Conservation (phyloP, 768 basidiomycete genomes). For the Neoboletus magnificus region DNA sequence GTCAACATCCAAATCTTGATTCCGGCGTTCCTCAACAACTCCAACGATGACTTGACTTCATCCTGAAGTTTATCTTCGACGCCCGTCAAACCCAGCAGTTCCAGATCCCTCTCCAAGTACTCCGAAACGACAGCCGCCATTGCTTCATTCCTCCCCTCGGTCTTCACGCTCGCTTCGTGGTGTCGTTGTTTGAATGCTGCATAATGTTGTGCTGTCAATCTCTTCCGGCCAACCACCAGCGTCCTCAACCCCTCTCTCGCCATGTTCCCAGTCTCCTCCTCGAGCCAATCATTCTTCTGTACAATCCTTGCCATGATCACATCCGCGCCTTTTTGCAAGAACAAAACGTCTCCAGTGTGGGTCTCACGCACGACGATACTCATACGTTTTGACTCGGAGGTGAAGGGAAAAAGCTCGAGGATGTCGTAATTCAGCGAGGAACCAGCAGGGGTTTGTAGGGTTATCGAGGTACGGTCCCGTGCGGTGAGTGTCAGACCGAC, state of each 20-base stretch:
- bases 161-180: conserved; percentile 72
- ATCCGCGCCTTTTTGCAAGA: conserved; percentile 96
- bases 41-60: conserved; percentile 91
- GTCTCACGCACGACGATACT: conserved; percentile 90
- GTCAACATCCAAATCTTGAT: conserved; percentile 99
- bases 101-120: conserved; percentile 83
- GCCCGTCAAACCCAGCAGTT: conserved; percentile 92
- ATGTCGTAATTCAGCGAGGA: conserved; percentile 71
- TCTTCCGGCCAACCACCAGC: conserved; percentile 85
- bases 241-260: conserved; percentile 94
- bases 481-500: conserved; percentile 86
- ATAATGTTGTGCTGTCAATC: conserved; percentile 66
- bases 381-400: conserved; percentile 98
- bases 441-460: conserved; percentile 71
- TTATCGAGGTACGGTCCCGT: conserved; percentile 89
- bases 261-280: conserved; percentile 99
- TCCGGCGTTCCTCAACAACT: conserved; percentile 90
- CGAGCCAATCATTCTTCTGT: conserved; percentile 96
- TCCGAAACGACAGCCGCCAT: conserved; percentile 73
- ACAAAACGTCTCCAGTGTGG: conserved; percentile 73
- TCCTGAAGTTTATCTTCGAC: conserved; percentile 99
- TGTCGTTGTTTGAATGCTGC: conserved; percentile 67
- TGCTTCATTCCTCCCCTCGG: conserved; percentile 79
- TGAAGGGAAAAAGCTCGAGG: conserved; percentile 96
- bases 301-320: conserved; percentile 97